phyloP scores from a whole-genome alignment of 202 grass and related monocot genomes.

The Musa balbisiana region DNA sequence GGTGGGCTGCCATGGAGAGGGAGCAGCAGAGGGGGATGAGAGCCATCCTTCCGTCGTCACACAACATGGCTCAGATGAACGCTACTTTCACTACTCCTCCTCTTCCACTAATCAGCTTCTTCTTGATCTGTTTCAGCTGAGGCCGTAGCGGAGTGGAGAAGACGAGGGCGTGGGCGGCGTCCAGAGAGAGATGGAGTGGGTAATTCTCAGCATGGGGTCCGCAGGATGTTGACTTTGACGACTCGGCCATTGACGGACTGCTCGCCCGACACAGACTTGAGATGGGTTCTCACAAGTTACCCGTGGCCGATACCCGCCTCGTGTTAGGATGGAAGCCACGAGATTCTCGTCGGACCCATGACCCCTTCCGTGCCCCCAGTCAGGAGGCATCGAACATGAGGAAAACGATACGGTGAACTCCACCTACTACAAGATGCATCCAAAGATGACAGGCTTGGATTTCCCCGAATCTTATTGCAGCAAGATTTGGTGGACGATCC shows the following conservation, averaged over 20 bases:
- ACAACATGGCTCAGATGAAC: neutral
- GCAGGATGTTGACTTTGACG: neutral
- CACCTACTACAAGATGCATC: no score
- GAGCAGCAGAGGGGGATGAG: conserved; percentile 33
- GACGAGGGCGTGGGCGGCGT: neutral
- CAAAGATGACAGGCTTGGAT: no score
- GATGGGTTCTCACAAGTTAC: neutral
- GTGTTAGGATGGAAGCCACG: neutral
- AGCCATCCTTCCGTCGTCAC: conserved; percentile 12
- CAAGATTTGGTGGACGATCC: no score
- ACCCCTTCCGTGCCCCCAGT: neutral
- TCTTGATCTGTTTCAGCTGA: neutral
- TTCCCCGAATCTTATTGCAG: no score
- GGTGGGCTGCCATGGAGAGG: conserved; percentile 26
- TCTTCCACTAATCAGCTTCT: neutral
- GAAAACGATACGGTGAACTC: no score
- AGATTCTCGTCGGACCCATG: neutral
- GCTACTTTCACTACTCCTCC: neutral
- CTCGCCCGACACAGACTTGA: neutral
- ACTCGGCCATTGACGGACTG: neutral
- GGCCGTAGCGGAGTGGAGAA: neutral
- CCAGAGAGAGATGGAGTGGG: neutral
- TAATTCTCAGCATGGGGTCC: neutral
- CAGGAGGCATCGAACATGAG: neutral
- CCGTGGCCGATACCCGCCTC: neutral